Conservation (phyloP, 306 rosid species). For the Psophocarpus tetragonolobus region DNA sequence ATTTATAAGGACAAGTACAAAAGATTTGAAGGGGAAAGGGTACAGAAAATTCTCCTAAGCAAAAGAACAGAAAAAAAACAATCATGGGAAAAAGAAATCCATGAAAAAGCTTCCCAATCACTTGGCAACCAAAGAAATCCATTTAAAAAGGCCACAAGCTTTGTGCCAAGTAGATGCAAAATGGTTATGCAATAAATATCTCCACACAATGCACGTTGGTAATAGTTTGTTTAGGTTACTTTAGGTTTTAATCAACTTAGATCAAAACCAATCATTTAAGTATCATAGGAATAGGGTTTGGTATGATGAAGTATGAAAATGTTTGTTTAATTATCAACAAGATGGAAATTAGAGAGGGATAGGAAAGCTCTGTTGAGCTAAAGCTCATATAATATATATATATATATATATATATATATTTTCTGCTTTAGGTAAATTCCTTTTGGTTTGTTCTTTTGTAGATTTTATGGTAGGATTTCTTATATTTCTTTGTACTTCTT, state of each 20-base stretch:
- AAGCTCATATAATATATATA: too few relatives aligned
- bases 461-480: slow-evolving; percentile 4
- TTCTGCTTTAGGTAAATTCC: neutral
- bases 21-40: neutral
- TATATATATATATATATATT: too few relatives aligned
- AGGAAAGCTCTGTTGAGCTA: slow-evolving; percentile 7
- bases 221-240: neutral
- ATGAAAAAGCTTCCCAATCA: neutral
- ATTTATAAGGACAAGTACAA: neutral
- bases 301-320: neutral
- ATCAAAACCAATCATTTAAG: neutral
- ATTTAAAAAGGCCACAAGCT: neutral
- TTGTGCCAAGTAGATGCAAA: neutral
- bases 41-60: neutral
- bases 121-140: neutral
- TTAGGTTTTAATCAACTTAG: neutral
- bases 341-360: neutral
- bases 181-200: neutral
- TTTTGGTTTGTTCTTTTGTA: slow-evolving; percentile 6
- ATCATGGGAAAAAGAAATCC: neutral
- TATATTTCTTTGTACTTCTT: slow-evolving; percentile 2
- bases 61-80: neutral
- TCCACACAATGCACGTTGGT: neutral
- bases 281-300: slow-evolving; percentile 12
- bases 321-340: neutral